Base-by-base conservation (phyloP, 2,329 filamentous ascomycete species). In the Phialophora chinensis region DNA sequence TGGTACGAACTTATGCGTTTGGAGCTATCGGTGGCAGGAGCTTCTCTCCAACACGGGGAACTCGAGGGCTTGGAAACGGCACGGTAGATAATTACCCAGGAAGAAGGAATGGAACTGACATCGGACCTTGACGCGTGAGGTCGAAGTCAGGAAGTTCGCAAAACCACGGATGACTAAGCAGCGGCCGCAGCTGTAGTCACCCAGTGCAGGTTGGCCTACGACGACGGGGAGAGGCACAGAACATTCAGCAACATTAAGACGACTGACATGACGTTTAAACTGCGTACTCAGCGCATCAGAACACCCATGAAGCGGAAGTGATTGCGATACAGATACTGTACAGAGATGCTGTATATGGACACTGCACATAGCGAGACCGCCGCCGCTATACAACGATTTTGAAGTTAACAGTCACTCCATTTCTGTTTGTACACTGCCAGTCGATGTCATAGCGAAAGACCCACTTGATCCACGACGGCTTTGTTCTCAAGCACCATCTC, bases 311-410 rank as follows among this genome's bases (percentile, higher is more conserved):
- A n/a, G 38, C 38, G 5, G 17, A 1, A 42, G 38, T 42, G 38
- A 4, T 42, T 42, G 38, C 14, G 17, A n/a, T 44, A 20, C 38
- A 44, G 17, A 44, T 52, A 25, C 4, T 52, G 20, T 52, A 23
- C 49, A 52, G 49, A 52, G 25, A 8, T 23, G 7, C 29, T 31
- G 29, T 31, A 17, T 52, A 52, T 27, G 11, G 10, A 11, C 25
- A 25, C 10, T 25, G 25, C 25, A 25, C 25, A 52, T 27, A 25
- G 10, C 47, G 20, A 53, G 31, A 25, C 50, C 31, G 31, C 31
- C 49, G n/a, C 25, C 59, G 59, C 59, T 53, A 61, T 54, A 31
- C 47, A 29, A 60, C 17, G 25, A 2, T n/a, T 50, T 11, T 53
- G 4, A 14, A 53, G 23, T 25, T 35, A 17, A 8, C 25, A 44